These are phyloP conservation scores for Heliocybe sulcata DNA, from an alignment of 1,284 basidiomycete species.

Conservation along the genomic window DNA sequence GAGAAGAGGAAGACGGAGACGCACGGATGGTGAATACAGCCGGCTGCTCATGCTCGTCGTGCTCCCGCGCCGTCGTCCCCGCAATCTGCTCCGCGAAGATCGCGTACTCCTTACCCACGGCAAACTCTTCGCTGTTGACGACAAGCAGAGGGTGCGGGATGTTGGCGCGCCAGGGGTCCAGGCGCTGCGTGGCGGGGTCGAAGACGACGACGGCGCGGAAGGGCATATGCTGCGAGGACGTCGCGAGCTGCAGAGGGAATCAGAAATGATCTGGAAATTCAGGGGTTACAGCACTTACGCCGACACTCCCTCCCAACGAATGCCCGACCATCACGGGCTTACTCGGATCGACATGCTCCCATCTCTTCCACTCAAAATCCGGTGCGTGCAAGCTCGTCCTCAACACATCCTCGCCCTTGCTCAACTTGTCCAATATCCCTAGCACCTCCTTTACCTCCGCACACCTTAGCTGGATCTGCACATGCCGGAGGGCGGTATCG, in stretches of 20 bases:
- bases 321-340: constrained; percentile 25
- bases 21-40: constrained; percentile 17
- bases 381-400: constrained; percentile 7
- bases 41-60: constrained; percentile 5
- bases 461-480: constrained; percentile 34
- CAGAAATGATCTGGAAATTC: neutral
- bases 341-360: constrained; percentile 13
- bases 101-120: constrained; percentile 20
- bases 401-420: constrained; percentile 8
- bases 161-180: constrained; percentile 23
- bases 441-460: constrained; percentile 31
- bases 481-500: constrained; percentile 29
- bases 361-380: constrained; percentile 14
- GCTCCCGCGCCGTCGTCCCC: constrained; percentile 8
- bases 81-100: constrained; percentile 16
- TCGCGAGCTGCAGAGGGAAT: constrained; percentile 14
- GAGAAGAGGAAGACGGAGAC: neutral
- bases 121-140: constrained; percentile 32
- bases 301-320: constrained; percentile 26
- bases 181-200: constrained; percentile 20
- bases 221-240: constrained; percentile 15
- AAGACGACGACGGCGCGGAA: constrained; percentile 19
- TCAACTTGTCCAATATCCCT: constrained; percentile 18
- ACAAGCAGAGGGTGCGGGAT: constrained; percentile 27
- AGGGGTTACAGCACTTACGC: constrained; percentile 14